A percentile compares a stretch with the other conserved stretches of the same genome.
phyloP scores from a whole-genome alignment of 2,329 filamentous ascomycete genomes.

The Fusarium anguioides region DNA sequence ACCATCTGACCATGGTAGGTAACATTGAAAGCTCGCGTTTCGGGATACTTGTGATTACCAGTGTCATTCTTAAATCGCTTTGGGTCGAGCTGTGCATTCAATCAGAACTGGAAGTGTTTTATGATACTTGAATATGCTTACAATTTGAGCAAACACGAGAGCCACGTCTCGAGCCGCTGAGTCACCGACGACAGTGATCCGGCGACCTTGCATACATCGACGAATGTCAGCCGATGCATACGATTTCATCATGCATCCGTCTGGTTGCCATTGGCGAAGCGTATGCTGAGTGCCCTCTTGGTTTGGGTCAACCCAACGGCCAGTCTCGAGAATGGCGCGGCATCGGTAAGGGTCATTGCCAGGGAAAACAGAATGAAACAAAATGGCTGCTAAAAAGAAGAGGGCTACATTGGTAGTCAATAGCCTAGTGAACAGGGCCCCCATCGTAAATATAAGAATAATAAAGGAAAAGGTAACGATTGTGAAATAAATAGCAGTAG shows the following conservation, averaged over 20 bases:
- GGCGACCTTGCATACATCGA: conserved; percentile 62
- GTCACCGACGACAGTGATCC: conserved; percentile 69
- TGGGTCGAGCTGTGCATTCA: background rate
- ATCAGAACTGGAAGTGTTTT: background rate
- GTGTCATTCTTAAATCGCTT: background rate
- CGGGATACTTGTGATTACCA: accelerated
- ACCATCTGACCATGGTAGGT: conserved; percentile 10
- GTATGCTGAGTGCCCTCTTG: conserved; percentile 37
- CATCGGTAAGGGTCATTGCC: conserved; percentile 63
- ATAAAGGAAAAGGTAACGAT: too few species aligned
- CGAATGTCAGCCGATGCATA: conserved; percentile 63
- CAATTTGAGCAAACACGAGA: conserved; percentile 56
- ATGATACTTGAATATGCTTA: background rate
- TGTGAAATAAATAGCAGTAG: too few species aligned
- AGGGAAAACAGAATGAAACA: conserved; percentile 9
- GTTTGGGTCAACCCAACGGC: conserved; percentile 58
- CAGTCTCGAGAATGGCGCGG: conserved; percentile 59
- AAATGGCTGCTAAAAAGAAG: background rate
- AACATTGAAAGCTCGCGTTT: background rate
- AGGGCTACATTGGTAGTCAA: background rate
- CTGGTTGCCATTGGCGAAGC: conserved; percentile 66
- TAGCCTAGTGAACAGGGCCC: background rate
- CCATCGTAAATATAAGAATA: too few species aligned
- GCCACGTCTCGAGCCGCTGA: conserved; percentile 68
- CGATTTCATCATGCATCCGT: conserved; percentile 66